Evolutionary conservation across 305 asterid species (phyloP).

Genomic region (Fraxinus ornus): DNA sequence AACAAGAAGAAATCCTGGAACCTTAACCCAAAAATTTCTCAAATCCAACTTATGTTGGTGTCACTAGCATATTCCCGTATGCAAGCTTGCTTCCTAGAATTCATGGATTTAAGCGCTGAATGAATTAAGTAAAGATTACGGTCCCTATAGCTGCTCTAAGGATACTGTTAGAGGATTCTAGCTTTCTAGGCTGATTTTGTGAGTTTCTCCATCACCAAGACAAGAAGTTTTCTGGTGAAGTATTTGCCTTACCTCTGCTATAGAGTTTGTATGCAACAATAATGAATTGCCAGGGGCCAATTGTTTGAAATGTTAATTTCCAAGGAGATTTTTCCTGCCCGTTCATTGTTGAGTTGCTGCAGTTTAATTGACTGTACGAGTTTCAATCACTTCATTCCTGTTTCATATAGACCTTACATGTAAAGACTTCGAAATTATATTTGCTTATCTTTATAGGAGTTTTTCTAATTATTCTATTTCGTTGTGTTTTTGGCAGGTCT

Average conservation of each 20-base stretch:
- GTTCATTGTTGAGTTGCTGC: neutral
- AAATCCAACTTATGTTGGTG: neutral
- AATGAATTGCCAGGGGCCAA: neutral
- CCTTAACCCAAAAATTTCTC: neutral
- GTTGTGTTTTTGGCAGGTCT: slow-evolving; percentile 58
- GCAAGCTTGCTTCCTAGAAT: neutral
- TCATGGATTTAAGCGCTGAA: neutral
- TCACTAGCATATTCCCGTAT: neutral
- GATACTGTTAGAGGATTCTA: neutral
- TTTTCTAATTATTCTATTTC: neutral
- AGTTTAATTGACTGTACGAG: neutral
- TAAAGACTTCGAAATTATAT: neutral
- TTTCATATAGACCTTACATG: neutral
- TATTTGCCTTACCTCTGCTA: neutral
- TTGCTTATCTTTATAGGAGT: neutral
- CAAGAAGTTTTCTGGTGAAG: neutral
- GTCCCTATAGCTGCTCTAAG: neutral
- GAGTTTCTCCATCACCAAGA: neutral
- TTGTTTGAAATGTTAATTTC: neutral
- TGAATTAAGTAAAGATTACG: neutral
- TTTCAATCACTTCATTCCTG: slow-evolving; percentile 10
- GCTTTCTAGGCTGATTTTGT: neutral
- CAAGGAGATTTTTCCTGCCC: neutral
- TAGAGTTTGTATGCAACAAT: neutral
- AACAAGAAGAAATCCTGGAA: neutral